Conservation (phyloP, 2,329 filamentous ascomycete species). For the Pseudopithomyces chartarum region DNA sequence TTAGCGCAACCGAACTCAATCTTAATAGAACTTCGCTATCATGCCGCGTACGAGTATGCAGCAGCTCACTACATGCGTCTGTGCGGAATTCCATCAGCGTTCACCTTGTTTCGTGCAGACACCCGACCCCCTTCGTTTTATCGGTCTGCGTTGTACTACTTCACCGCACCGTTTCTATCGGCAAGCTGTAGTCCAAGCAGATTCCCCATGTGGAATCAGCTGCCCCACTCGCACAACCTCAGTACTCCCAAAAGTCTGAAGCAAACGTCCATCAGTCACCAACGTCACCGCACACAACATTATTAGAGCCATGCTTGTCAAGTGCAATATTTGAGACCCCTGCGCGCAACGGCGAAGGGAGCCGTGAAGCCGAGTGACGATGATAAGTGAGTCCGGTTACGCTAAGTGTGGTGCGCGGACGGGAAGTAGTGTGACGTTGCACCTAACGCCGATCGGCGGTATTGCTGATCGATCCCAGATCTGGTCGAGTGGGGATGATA, state of each 20-base stretch:
- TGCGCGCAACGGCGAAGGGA: not conserved
- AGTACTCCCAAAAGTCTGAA: not conserved
- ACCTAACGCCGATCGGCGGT: slow-evolving; percentile 13
- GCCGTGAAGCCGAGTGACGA: slow-evolving; percentile 1
- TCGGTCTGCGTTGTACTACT: not conserved
- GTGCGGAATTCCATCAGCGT: not conserved
- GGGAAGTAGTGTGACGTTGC: slow-evolving; percentile 12
- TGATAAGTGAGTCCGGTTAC: slow-evolving; percentile 9
- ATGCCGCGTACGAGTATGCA: not conserved
- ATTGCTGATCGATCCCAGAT: slow-evolving; percentile 8
- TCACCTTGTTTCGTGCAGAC: not conserved
- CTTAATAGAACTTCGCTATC: not conserved
- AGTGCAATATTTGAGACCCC: not conserved
- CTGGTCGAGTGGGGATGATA: slow-evolving; percentile 10
- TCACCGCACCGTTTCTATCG: not conserved
- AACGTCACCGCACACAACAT: slow-evolving; percentile 14
- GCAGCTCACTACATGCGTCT: not conserved
- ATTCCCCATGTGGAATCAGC: slow-evolving; percentile 12
- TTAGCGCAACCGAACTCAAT: not conserved
- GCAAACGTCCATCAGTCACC: slow-evolving; percentile 11
- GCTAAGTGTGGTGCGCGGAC: slow-evolving; percentile 1
- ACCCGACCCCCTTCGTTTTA: not conserved
- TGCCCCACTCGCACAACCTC: slow-evolving; percentile 13
- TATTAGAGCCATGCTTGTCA: not conserved
- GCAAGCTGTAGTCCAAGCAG: slow-evolving; percentile 4